A percentile compares a stretch with the other conserved stretches of the same genome.
Conservation (phyloP, 176 grass and related monocot genomes). For the Oryza brachyantha region DNA sequence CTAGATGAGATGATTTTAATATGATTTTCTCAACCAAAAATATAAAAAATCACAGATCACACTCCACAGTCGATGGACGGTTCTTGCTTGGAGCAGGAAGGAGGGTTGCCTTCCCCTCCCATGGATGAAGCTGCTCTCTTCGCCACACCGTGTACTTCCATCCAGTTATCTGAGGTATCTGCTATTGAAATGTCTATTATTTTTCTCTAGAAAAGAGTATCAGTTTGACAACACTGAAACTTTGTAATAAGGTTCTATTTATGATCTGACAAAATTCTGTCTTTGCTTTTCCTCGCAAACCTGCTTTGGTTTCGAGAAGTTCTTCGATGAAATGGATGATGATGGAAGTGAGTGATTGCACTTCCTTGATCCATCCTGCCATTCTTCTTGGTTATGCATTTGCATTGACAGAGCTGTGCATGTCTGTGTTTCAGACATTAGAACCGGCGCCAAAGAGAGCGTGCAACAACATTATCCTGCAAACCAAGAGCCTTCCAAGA, state of each 20-base stretch:
- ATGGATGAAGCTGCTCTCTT: constrained; percentile 67
- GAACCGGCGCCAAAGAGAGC: constrained; percentile 3
- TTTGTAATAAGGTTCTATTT: not conserved
- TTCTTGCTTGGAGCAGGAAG: constrained; percentile 53
- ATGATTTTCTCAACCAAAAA: not conserved
- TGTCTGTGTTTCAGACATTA: constrained; percentile 33
- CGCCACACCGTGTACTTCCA: constrained; percentile 39
- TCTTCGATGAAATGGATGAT: constrained; percentile 72
- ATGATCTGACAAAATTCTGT: constrained; percentile 38
- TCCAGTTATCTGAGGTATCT: constrained; percentile 58
- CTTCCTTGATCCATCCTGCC: not conserved
- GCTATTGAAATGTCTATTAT: not conserved
- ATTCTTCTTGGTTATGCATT: not conserved
- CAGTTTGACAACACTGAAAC: not conserved
- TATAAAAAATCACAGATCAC: constrained; percentile 44
- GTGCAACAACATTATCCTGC: not conserved
- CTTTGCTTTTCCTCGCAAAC: constrained; percentile 4
- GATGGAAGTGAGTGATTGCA: constrained; percentile 67
- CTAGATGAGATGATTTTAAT: not conserved
- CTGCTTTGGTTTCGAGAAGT: constrained; percentile 46
- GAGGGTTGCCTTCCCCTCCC: constrained; percentile 56
- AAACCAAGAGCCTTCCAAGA: constrained; percentile 29
- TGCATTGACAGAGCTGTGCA: not conserved
- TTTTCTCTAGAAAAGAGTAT: not conserved
- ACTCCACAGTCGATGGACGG: constrained; percentile 47